Evolutionary conservation across 2,329 filamentous ascomycete genomes (phyloP).

Genomic region (Cyphellophora europaea): DNA sequence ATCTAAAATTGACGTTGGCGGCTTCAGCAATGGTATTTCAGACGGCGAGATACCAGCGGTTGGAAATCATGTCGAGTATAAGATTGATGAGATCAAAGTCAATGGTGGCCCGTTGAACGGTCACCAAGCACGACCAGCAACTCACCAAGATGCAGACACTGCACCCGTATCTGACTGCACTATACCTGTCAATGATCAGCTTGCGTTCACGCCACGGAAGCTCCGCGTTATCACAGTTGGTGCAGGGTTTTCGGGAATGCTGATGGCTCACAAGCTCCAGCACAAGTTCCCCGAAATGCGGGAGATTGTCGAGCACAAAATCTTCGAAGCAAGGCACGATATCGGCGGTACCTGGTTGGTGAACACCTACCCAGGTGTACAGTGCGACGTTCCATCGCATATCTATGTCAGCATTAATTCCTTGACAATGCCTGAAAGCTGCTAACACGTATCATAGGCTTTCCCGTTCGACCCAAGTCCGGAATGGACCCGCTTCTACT

Average conservation of each 20-base stretch:
- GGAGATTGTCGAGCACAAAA: conserved; percentile 11
- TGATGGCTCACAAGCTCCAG: conserved; percentile 17
- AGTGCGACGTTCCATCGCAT: conserved; percentile 17
- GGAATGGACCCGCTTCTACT: conserved; percentile 32
- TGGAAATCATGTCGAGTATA: not conserved
- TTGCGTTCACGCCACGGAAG: conserved; percentile 17
- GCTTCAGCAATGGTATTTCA: conserved; percentile 1
- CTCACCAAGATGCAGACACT: not conserved
- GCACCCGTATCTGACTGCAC: conserved; percentile 1
- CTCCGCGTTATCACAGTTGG: conserved; percentile 17
- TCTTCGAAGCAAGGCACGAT: conserved; percentile 20
- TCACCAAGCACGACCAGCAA: not conserved
- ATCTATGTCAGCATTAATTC: conserved; percentile 5
- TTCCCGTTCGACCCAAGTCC: conserved; percentile 30
- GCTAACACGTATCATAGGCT: not conserved
- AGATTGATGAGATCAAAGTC: not conserved
- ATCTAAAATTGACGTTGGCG: not conserved
- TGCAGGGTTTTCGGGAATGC: conserved; percentile 16
- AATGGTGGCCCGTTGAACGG: too few relatives aligned
- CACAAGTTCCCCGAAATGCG: conserved; percentile 9
- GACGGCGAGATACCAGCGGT: conserved; percentile 1
- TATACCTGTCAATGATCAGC: conserved; percentile 13
- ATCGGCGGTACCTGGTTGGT: conserved; percentile 17
- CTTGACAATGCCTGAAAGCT: not conserved
- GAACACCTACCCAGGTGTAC: conserved; percentile 19